Percentiles rank a stretch among this genome's conserved stretches.
phyloP scores from a whole-genome alignment of 805 yeast species.

The Lipomyces starkeyi region DNA sequence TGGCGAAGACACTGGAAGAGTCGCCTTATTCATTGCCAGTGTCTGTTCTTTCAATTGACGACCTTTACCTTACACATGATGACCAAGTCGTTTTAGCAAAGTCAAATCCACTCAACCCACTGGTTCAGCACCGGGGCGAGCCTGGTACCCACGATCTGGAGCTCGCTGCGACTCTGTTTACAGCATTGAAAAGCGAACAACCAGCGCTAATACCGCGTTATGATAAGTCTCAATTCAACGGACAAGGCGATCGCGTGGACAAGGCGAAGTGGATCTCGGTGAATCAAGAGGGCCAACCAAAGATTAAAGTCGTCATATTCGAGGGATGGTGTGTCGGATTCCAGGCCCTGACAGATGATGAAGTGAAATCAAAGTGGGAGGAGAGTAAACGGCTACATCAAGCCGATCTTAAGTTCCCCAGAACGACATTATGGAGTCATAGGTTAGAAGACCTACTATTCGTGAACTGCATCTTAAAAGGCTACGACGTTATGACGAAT shows the following conservation, averaged over 20 bases:
- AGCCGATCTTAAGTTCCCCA: slow-evolving; percentile 10
- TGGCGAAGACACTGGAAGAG: slow-evolving; percentile 16
- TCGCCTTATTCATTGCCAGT: slow-evolving; percentile 38
- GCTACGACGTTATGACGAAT: slow-evolving; percentile 63
- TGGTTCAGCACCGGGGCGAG: slow-evolving; percentile 80
- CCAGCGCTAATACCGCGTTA: slow-evolving; percentile 63
- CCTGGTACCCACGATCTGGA: slow-evolving; percentile 91
- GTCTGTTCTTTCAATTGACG: slow-evolving; percentile 74
- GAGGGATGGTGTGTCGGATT: slow-evolving; percentile 98
- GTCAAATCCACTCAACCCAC: slow-evolving; percentile 53
- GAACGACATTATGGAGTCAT: slow-evolving; percentile 42
- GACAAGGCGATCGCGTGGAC: slow-evolving; percentile 77
- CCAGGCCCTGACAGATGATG: slow-evolving; percentile 49
- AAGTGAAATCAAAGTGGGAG: slow-evolving; percentile 41
- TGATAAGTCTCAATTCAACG: slow-evolving; percentile 73
- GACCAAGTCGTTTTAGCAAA: slow-evolving; percentile 60
- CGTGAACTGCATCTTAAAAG: slow-evolving; percentile 59
- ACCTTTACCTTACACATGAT: slow-evolving; percentile 72
- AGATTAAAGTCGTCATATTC: slow-evolving; percentile 70
- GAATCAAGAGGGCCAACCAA: slow-evolving; percentile 35
- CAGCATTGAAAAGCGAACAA: slow-evolving; percentile 42
- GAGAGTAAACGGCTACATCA: slow-evolving; percentile 35
- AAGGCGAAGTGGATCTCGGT: slow-evolving; percentile 50
- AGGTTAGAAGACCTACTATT: slow-evolving; percentile 43
- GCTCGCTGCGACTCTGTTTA: slow-evolving; percentile 46